Percentiles rank a stretch among this genome's conserved stretches.
phyloP scores from a whole-genome alignment of 225 moss, liverwort and hornwort genomes.

The Marchantia polymorpha region DNA sequence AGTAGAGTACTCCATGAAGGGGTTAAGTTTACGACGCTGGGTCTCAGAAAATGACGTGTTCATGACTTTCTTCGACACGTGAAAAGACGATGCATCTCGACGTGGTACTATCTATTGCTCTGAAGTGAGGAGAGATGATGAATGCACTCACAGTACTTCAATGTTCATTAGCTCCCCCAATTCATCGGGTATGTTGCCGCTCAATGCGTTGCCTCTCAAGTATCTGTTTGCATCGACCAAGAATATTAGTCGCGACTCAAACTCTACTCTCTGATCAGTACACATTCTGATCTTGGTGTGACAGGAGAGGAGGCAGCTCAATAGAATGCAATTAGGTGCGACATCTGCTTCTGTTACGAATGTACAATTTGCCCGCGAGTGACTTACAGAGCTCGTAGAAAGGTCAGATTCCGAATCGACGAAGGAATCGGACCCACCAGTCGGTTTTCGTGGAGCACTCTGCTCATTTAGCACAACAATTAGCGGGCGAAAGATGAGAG shows the following conservation, averaged over 20 bases:
- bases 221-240: too few relatives aligned
- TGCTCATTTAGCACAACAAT: conserved; percentile 33
- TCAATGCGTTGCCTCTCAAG: conserved; percentile 65
- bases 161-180: conserved; percentile 52
- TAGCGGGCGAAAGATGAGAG: too few relatives aligned
- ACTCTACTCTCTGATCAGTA: too few relatives aligned
- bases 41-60: neutral
- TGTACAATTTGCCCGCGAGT: neutral
- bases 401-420: conserved; percentile 58
- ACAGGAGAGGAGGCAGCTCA: too few relatives aligned
- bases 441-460: conserved; percentile 75
- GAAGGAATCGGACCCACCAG: conserved; percentile 71
- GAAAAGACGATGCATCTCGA: too few relatives aligned
- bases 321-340: too few relatives aligned
- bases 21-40: neutral
- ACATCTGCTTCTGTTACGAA: neutral
- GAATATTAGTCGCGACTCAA: too few relatives aligned
- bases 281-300: too few relatives aligned
- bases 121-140: too few relatives aligned
- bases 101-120: too few relatives aligned
- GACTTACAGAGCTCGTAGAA: conserved; percentile 68
- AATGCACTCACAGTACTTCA: conserved; percentile 58
- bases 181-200: conserved; percentile 58
- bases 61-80: too few relatives aligned
- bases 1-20: too few relatives aligned